A percentile compares a stretch with the other conserved stretches of the same genome.
phyloP scores from a whole-genome alignment of 768 basidiomycete genomes.

The Cystofilobasidium macerans region DNA sequence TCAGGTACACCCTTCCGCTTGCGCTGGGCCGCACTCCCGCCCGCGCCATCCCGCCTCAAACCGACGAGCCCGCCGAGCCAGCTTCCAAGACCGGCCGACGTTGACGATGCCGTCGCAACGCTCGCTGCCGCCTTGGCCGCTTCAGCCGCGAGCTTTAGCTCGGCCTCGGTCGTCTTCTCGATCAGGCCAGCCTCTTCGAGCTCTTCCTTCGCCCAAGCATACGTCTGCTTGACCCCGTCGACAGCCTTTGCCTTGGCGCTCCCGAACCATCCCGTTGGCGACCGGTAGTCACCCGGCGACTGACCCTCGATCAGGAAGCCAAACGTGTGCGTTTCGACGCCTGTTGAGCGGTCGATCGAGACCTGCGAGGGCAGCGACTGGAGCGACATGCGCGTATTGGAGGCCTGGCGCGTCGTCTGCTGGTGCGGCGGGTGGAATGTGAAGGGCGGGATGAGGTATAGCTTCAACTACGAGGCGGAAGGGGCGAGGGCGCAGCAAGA shows the following conservation, averaged over 20 bases:
- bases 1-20: neutral
- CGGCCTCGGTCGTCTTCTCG: neutral
- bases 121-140: neutral
- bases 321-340: constrained; percentile 18
- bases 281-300: constrained; percentile 3
- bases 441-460: constrained; percentile 25
- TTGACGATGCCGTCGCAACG: too few relatives aligned
- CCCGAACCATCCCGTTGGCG: constrained; percentile 19
- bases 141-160: neutral
- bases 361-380: constrained; percentile 5
- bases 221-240: neutral
- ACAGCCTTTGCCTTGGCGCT: neutral
- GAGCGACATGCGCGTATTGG: constrained; percentile 7
- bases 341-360: constrained; percentile 1
- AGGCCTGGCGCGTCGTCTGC: neutral
- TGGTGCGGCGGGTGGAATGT: constrained; percentile 23
- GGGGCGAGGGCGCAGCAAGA: neutral
- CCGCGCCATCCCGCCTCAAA: neutral
- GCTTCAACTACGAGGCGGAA: constrained; percentile 1
- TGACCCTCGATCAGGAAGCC: constrained; percentile 21
- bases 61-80: constrained; percentile 12
- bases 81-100: neutral
- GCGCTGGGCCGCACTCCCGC: neutral
- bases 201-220: neutral
- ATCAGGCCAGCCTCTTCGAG: neutral